phyloP scores from a whole-genome alignment of 225 moss, liverwort and hornwort genomes.

The Pleurozium schreberi region DNA sequence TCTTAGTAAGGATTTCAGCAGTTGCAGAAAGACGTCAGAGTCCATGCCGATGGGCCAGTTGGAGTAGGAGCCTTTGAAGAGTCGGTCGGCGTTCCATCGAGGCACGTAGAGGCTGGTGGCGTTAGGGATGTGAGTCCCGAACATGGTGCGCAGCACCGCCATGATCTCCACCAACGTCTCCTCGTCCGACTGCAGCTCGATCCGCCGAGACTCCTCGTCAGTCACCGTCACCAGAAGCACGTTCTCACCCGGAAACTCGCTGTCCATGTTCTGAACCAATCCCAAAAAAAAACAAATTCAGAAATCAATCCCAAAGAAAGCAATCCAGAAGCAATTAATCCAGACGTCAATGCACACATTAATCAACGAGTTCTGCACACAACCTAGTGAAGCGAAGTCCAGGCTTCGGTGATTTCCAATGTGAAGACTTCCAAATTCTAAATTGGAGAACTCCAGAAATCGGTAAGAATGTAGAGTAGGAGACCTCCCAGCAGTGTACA shows the following conservation, averaged over 20 bases:
- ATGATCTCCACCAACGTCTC: conserved; percentile 47
- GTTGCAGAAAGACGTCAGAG: conserved; percentile 23
- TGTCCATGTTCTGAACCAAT: conserved; percentile 51
- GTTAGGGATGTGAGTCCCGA: conserved; percentile 21
- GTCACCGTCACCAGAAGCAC: conserved; percentile 63
- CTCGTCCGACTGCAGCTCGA: conserved; percentile 57
- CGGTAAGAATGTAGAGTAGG: not conserved
- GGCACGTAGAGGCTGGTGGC: conserved; percentile 44
- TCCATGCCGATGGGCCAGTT: conserved; percentile 80
- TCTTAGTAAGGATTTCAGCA: not conserved
- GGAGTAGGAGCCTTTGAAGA: conserved; percentile 58
- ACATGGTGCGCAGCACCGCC: conserved; percentile 60
- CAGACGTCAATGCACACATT: not conserved
- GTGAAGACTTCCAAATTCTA: too few relatives aligned
- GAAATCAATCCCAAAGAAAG: not conserved
- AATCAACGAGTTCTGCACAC: not conserved
- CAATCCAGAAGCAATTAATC: not conserved
- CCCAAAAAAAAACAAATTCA: too few relatives aligned
- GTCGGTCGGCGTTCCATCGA: conserved; percentile 39
- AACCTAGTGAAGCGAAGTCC: too few relatives aligned
- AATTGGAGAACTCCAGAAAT: not conserved
- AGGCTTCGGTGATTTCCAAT: not conserved
- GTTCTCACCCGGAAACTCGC: conserved; percentile 52
- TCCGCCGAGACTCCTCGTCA: conserved; percentile 66
- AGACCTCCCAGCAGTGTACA: not conserved